Evolutionary conservation across 331 rosid genomes (phyloP), one percentile per base, ranked within the genome.

Genomic region (Cucumis variabilis): DNA sequence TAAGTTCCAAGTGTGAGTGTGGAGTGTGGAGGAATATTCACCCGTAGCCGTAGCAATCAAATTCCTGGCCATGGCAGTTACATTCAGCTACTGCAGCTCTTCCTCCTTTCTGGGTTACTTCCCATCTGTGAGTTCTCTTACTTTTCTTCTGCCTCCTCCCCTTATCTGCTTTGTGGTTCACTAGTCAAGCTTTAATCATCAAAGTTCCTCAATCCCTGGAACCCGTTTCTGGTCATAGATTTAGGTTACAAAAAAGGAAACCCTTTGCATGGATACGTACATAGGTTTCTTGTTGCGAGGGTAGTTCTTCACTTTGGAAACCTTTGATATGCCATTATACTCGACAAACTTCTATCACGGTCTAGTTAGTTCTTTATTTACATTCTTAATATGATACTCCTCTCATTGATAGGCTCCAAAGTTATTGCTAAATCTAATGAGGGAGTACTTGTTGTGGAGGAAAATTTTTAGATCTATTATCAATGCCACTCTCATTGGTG

Each of bases 11-110:
- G 65, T 44, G 77, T 30, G 50, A 30, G 14, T 20, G 28, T 55
- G 28, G 68, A 30, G 14, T 20, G 28, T 55, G 28, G 68, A 65
- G 78, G 74, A 73, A 48, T 6, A 28, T 60, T 12, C 16, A 30
- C 70, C 44, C 44, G 44, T 37, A 4, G 44, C 44, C 8, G 25
- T 5, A 50, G 82, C 68, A 48, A 9, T 28, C 20, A 71, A 37
- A 65, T n/a, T 44, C 58, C 88, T 37, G 65, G 92, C 88, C 87
- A 94, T 94, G 98, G 94, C 94, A 75, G 92, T 83, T 28, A 89
- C 91, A 86, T 85, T 87, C 90, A 90, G 91, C 92, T 90, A 89
- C 92, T 88, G 92, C 93, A 84, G 44, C 86, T 90, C 98, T 89
- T 91, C 91, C 25, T 88, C 94, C 16, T 90, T 92, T 90, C 90